These are phyloP conservation scores for Penicillium silybi DNA, from an alignment of 495 filamentous ascomycete species.

Conservation along the genomic window DNA sequence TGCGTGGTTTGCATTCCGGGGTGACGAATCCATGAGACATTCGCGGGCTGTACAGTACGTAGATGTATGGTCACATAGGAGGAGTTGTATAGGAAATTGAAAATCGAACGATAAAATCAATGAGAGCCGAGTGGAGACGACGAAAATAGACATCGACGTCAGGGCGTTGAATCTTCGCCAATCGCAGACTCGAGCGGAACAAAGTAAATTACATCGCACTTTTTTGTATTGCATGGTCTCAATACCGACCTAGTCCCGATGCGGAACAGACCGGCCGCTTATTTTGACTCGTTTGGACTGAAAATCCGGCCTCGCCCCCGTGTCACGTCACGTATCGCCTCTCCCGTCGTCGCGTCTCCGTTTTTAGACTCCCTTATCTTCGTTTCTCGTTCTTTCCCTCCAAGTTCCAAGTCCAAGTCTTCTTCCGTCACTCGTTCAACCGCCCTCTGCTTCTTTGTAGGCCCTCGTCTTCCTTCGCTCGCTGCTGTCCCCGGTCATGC, in stretches of 20 bases:
- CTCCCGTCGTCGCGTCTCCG: slow-evolving; percentile 22
- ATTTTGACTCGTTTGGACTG: background rate
- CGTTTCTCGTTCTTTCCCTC: background rate
- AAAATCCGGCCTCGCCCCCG: slow-evolving; percentile 10
- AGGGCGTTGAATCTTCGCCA: background rate
- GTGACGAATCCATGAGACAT: slow-evolving; percentile 21
- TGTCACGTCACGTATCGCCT: slow-evolving; percentile 22
- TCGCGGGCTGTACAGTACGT: background rate
- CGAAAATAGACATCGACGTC: background rate
- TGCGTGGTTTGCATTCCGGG: slow-evolving; percentile 12
- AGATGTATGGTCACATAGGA: background rate
- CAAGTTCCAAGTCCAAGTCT: slow-evolving; percentile 1
- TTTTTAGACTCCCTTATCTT: slow-evolving; percentile 19
- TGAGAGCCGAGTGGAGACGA: background rate
- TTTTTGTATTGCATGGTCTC: slow-evolving; percentile 7
- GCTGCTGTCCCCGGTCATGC: slow-evolving; percentile 28
- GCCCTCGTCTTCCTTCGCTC: background rate
- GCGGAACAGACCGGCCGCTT: background rate
- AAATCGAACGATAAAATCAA: background rate
- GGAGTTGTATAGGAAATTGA: background rate
- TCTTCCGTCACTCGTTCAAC: slow-evolving; percentile 18
- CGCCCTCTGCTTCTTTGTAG: background rate
- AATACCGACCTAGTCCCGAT: slow-evolving; percentile 11
- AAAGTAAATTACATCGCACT: background rate
- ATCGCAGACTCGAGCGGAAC: background rate